Evolutionary conservation across 2,329 filamentous ascomycete genomes (phyloP), one percentile per base, ranked within the genome.

Genomic region (Chaetomiaceae sp.): DNA sequence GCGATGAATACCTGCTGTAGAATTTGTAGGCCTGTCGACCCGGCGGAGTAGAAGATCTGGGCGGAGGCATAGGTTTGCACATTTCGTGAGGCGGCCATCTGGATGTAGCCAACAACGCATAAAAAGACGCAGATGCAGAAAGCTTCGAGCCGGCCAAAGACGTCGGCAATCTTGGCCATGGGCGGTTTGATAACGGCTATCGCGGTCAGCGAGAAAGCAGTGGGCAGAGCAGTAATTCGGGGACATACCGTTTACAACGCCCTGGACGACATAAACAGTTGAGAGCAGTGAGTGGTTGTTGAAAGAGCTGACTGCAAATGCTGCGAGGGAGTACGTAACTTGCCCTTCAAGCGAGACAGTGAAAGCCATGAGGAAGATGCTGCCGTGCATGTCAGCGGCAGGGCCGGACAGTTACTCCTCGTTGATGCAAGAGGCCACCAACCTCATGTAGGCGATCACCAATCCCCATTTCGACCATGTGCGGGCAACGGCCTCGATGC

Each of bases 301-400:
- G 64, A 85, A 86, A 0, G 81, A 76, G 61, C 80, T 84, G 3
- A 82, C 84, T 3, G 83, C 82, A 69, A 82, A 86, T 20, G 80
- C 77, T 2, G 78, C 74, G 48, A 86, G 69, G 8, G 81, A 77
- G 48, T 75, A 76, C 2, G 82, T 82, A 8, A 81, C 82, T 63
- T 86, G 84, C 14, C 77, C 76, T 65, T 86, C 84, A 16, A 87
- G 73, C n/a, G 82, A 86, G 5, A 82, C 85, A 44, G 79, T 77
- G 61, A 82, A 85, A 18, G 83, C 81, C 71, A 86, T 81, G 51
- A 84, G 72, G 56, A 84, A 67, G 52, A 76, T 70, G 54, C 73
- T 65, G 32, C 38, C 7, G n/a, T 18, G n/a, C 23, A 13, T 11
- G 48, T 57, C 55, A 63, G 44, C 59, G 53, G 2, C 16, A 16